A percentile compares a stretch with the other conserved stretches of the same genome.
These are phyloP conservation scores for Russula vinacea DNA, from an alignment of 768 basidiomycete species.

Conservation along the genomic window DNA sequence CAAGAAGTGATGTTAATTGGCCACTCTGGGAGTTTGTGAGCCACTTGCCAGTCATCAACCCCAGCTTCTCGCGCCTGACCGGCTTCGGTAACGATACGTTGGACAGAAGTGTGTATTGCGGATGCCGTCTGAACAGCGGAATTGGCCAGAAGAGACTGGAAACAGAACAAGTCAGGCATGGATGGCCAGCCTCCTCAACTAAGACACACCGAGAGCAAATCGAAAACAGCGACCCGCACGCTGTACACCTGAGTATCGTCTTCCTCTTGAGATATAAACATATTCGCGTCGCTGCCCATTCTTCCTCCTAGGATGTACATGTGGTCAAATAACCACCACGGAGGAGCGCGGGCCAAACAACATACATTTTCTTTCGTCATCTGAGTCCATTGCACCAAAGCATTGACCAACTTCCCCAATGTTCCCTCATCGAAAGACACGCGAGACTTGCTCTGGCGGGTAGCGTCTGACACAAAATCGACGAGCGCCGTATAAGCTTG, in stretches of 20 bases:
- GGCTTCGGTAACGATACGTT: slow-evolving; percentile 56
- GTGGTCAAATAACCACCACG: slow-evolving; percentile 14
- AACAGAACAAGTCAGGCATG: not conserved
- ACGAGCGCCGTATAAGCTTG: slow-evolving; percentile 75
- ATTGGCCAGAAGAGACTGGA: slow-evolving; percentile 58
- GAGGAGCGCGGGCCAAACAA: slow-evolving; percentile 14
- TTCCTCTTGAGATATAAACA: slow-evolving; percentile 92
- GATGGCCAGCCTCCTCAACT: slow-evolving; percentile 8
- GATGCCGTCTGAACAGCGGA: slow-evolving; percentile 48
- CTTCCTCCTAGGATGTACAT: slow-evolving; percentile 63
- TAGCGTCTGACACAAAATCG: slow-evolving; percentile 70
- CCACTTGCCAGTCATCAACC: slow-evolving; percentile 58
- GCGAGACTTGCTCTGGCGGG: slow-evolving; percentile 61
- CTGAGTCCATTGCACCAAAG: slow-evolving; percentile 69
- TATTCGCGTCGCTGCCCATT: slow-evolving; percentile 88
- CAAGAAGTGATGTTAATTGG: slow-evolving; percentile 6
- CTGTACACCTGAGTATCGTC: slow-evolving; percentile 84
- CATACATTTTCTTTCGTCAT: slow-evolving; percentile 89
- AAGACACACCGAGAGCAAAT: slow-evolving; percentile 64
- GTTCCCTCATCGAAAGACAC: slow-evolving; percentile 57
- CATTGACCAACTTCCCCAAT: slow-evolving; percentile 48
- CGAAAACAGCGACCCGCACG: slow-evolving; percentile 79
- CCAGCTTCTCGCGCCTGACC: slow-evolving; percentile 54
- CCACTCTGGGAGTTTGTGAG: not conserved
- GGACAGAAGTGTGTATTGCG: slow-evolving; percentile 53